A percentile compares a stretch with the other conserved stretches of the same genome.
These are phyloP conservation scores for Harrya chromipes DNA, from an alignment of 768 basidiomycete species.

Conservation along the genomic window DNA sequence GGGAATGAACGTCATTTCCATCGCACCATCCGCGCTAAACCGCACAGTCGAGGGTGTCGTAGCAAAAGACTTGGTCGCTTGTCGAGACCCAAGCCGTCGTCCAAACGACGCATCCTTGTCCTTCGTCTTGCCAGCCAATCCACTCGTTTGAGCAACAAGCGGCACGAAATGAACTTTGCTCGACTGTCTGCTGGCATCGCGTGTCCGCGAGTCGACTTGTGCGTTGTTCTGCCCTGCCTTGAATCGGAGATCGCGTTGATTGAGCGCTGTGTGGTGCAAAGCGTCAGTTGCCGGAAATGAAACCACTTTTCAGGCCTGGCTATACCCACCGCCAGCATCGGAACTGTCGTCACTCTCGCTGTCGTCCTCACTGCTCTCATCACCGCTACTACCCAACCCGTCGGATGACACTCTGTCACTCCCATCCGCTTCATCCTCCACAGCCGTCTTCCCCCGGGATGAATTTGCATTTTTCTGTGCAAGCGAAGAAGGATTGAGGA, in stretches of 20 bases:
- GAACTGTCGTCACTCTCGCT: slow-evolving; percentile 48
- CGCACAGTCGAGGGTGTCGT: slow-evolving; percentile 18
- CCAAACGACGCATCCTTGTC: slow-evolving; percentile 67
- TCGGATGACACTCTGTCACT: slow-evolving; percentile 68
- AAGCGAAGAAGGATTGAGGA: slow-evolving; percentile 88
- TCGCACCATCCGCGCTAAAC: slow-evolving; percentile 52
- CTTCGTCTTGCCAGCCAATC: slow-evolving; percentile 26
- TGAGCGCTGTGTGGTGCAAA: slow-evolving; percentile 43
- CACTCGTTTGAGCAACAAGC: slow-evolving; percentile 44
- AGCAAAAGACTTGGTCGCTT: slow-evolving; percentile 9
- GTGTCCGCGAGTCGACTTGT: slow-evolving; percentile 42
- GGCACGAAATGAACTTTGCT: slow-evolving; percentile 65
- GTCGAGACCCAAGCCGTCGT: slow-evolving; percentile 49
- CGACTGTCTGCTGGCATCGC: slow-evolving; percentile 40
- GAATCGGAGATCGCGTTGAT: slow-evolving; percentile 54
- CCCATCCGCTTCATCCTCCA: slow-evolving; percentile 88
- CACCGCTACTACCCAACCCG: slow-evolving; percentile 42
- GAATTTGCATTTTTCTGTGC: slow-evolving; percentile 44
- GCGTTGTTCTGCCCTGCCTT: slow-evolving; percentile 47
- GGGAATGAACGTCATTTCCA: slow-evolving; percentile 86
- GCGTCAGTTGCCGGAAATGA: slow-evolving; percentile 15
- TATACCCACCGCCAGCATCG: slow-evolving; percentile 51
- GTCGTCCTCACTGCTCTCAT: slow-evolving; percentile 45
- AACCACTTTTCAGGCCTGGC: not conserved
- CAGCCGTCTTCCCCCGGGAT: slow-evolving; percentile 63